These are phyloP conservation scores for Penicillium soppii DNA, from an alignment of 495 filamentous ascomycete genomes.

Conservation along the genomic window DNA sequence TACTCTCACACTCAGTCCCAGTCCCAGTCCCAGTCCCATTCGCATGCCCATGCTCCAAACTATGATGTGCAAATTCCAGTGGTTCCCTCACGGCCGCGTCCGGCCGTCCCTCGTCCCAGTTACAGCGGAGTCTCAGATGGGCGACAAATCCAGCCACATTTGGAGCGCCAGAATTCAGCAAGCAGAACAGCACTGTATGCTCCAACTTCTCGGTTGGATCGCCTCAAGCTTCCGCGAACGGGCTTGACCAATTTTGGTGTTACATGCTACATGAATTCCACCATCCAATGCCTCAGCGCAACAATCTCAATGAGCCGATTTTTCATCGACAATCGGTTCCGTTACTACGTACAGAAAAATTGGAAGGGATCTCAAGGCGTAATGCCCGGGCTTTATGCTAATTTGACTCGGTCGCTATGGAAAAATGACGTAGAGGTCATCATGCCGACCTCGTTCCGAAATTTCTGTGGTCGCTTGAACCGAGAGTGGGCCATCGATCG, in stretches of 20 bases:
- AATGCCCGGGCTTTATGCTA: conserved; percentile 72
- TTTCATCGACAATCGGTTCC: conserved; percentile 60
- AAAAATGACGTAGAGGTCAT: conserved; percentile 65
- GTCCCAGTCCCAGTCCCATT: not conserved
- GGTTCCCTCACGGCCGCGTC: conserved; percentile 67
- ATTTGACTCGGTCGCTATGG: conserved; percentile 72
- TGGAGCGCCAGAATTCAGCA: conserved; percentile 44
- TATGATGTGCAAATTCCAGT: conserved; percentile 44
- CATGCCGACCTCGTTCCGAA: conserved; percentile 53
- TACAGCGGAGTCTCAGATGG: conserved; percentile 85
- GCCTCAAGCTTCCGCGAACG: conserved; percentile 59
- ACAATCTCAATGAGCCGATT: conserved; percentile 70
- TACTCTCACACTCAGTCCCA: not conserved
- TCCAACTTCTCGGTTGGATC: conserved; percentile 39
- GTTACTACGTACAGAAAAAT: conserved; percentile 57
- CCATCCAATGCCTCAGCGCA: conserved; percentile 77
- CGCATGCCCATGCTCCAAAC: conserved; percentile 19
- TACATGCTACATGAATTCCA: conserved; percentile 90
- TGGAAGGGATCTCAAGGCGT: conserved; percentile 76
- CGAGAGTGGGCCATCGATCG: conserved; percentile 59
- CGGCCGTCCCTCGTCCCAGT: conserved; percentile 78
- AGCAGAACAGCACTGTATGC: conserved; percentile 48
- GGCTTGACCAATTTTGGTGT: conserved; percentile 79
- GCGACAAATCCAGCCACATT: conserved; percentile 52
- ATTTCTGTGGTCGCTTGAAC: conserved; percentile 56